These are phyloP conservation scores for Rhododendron simsii DNA, from an alignment of 148 eudicot genomes.

Conservation along the genomic window DNA sequence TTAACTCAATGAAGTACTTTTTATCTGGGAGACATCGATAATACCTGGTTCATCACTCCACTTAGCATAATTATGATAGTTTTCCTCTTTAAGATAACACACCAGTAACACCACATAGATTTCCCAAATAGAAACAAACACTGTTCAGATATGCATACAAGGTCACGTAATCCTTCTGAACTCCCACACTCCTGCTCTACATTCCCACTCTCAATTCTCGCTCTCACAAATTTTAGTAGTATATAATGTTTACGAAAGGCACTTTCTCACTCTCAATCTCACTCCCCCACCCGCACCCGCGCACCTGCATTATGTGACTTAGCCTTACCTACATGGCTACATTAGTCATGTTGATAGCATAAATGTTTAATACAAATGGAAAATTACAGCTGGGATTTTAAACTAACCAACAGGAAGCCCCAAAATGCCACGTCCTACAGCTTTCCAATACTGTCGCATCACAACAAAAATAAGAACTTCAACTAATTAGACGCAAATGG, in stretches of 20 bases:
- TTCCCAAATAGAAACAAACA: not conserved
- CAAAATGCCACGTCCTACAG: slow-evolving; percentile 65
- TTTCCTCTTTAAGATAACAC: not conserved
- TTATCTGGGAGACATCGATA: not conserved
- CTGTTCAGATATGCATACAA: not conserved
- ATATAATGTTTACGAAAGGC: not conserved
- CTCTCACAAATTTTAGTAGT: not conserved
- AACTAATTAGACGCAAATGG: not conserved
- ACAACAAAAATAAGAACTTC: slow-evolving; percentile 1
- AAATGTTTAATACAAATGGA: not conserved
- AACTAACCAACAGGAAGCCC: slow-evolving; percentile 67
- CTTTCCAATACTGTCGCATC: slow-evolving; percentile 62
- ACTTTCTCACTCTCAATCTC: not conserved
- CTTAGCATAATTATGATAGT: not conserved
- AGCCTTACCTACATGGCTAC: not conserved
- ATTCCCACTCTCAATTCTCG: not conserved
- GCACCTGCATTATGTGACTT: not conserved
- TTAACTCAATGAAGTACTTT: not conserved
- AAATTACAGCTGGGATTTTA: slow-evolving; percentile 5
- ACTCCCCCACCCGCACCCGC: not conserved
- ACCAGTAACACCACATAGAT: not conserved
- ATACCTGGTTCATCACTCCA: not conserved
- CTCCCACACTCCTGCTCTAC: not conserved
- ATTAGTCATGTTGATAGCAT: not conserved
- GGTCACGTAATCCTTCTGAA: not conserved